Base-by-base conservation (phyloP, 257 asterid genomes). In the Gentiana macrophylla region DNA sequence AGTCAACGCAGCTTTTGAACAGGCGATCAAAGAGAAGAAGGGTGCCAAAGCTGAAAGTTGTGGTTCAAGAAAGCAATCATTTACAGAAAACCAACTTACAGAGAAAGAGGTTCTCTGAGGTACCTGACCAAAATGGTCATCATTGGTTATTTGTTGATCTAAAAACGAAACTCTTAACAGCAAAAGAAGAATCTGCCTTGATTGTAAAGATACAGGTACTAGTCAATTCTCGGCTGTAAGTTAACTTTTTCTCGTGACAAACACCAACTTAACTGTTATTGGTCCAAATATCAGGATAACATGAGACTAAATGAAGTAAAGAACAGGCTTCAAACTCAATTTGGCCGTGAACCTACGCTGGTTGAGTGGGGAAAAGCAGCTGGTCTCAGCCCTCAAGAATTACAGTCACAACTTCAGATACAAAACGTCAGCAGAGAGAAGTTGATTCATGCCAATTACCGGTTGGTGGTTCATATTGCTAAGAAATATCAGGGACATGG, bases 401-500 rank as follows among this genome's bases (percentile, higher is more conserved):
- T 90, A 74, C 73, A 73, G 74, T 77, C 79, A 34, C 77, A 73
- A 71, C 70, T 86, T 74, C 77, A 66, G 69, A 33, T 52, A 47
- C 95, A 94, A 48, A 71, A 77, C 55, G 65, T 48, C 59, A 82
- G 98, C 71, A 84, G 95, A 37, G 94, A 86, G 53, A 86, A 75
- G 80, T 68, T 90, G 69, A 84, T 90, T 59, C 79, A 77, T 72
- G 89, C 96, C 79, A 86, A 90, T 76, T 78, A 79, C 60, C 94
- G 94, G 10, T 57, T 90, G 95, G 98, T 90, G 70, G 87, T 84
- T 67, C 92, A 90, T 72, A 79, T 86, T 77, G 94, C 95, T 69
- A 90, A 79, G 83, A 83, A 80, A 70, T 90, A 86, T 74, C 85
- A 71, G 68, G 91, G 94, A 49, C 95, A 87, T 68, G 98, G 98